Base-by-base conservation (phyloP, 768 basidiomycete genomes). In the Phlegmacium glaucopus region DNA sequence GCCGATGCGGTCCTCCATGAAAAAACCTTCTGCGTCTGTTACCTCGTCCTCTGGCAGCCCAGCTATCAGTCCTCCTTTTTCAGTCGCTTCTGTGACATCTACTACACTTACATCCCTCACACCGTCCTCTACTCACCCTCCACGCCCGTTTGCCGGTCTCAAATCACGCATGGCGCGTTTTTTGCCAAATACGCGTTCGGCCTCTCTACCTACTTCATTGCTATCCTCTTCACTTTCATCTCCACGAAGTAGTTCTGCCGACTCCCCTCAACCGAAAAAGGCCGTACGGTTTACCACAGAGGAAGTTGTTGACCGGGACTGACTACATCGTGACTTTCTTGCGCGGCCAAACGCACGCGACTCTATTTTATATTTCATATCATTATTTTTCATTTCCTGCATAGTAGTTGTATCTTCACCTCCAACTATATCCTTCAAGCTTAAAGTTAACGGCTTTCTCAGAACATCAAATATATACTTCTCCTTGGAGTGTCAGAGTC, bases 1-100 rank as follows among this genome's bases (percentile, higher is more conserved):
- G 6, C 83, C 85, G 2, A 51, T 72, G 25, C 83, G 82, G 38
- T 83, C 85, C 4, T 83, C 83, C 6, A 68, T 85, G 56, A 87
- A 86, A 65, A 80, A 81, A 59, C 61, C 75, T 12, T 65, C 65
- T 30, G 63, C 67, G 1, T 59, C 64, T 1, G 45, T 69, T 12
- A 68, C 71, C 9, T 68, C 72, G 4, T 63, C 69, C 1, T 66
- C 68, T n/a, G 62, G 72, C n/a, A 63, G 63, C 22, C 61, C 67
- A 6, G 58, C 60, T 18, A 53, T 68, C 32, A 61, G 54, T 15
- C 57, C 70, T 2, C 61, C 61, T 1, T 68, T 68, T 29, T 70
- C 69, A 1, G 67, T 66, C 26, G 69, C 74, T 7, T 78, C 78
- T 7, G 69, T 68, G 13, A 77, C 78, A 4, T 72, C 78, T 2